Percentiles rank a stretch among this genome's conserved stretches.
phyloP scores from a whole-genome alignment of 306 rosid species.

The Carpinus viminea region DNA sequence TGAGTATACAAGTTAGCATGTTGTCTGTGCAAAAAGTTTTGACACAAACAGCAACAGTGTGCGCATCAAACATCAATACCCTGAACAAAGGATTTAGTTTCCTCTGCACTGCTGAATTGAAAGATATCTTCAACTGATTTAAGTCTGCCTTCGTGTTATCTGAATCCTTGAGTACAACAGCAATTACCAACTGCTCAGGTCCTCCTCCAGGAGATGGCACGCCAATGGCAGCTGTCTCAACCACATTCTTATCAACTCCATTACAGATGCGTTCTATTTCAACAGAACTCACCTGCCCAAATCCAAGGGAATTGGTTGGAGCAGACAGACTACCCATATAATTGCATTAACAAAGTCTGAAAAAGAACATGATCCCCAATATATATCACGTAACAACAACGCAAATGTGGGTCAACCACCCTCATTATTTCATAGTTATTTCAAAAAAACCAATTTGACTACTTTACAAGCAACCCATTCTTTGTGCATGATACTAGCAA shows the following conservation, averaged over 20 bases:
- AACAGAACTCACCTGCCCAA: conserved; percentile 84
- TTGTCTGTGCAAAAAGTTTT: neutral
- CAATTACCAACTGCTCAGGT: conserved; percentile 80
- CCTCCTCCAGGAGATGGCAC: conserved; percentile 86
- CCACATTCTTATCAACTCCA: conserved; percentile 53
- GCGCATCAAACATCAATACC: conserved; percentile 48
- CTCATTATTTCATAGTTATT: neutral
- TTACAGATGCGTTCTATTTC: conserved; percentile 96
- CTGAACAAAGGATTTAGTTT: conserved; percentile 83
- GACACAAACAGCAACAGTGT: conserved; percentile 2
- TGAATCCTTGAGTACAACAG: conserved; percentile 64
- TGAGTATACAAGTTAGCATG: conserved; percentile 15
- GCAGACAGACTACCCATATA: neutral
- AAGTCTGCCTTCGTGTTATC: conserved; percentile 35
- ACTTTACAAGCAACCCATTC: neutral
- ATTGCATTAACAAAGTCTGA: neutral
- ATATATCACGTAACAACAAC: neutral
- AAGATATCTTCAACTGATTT: conserved; percentile 50
- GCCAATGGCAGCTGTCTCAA: conserved; percentile 96
- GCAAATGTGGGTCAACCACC: neutral
- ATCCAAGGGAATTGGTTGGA: conserved; percentile 19
- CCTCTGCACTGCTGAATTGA: conserved; percentile 88
- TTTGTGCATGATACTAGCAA: neutral
- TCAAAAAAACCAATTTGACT: neutral
- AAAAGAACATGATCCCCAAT: neutral